Conservation (phyloP, 1,139 yeast species). For the Saccharomycopsis crataegensis region DNA sequence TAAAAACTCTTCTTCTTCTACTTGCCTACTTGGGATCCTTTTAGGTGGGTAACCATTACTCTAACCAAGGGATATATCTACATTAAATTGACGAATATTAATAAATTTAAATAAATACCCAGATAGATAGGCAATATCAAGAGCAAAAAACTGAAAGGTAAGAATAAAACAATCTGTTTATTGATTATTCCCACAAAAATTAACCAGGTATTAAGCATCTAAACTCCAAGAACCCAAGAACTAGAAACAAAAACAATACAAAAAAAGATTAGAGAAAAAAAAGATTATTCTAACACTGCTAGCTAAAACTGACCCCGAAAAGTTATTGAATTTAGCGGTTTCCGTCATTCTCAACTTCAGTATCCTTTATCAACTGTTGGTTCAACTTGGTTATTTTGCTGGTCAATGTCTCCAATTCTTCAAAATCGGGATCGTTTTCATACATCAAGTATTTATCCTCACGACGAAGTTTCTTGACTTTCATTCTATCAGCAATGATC, state of each 20-base stretch:
- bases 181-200: too few relatives aligned
- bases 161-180: too few relatives aligned
- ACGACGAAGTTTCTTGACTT: slow-evolving; percentile 26
- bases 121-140: too few relatives aligned
- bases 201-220: neutral
- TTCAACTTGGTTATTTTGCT: neutral
- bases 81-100: too few relatives aligned
- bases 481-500: neutral
- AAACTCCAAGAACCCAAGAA: neutral
- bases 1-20: too few relatives aligned
- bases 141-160: too few relatives aligned
- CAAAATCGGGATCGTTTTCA: slow-evolving; percentile 5
- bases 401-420: slow-evolving; percentile 2
- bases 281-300: neutral
- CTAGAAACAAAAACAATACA: neutral
- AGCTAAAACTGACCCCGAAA: neutral
- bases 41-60: too few relatives aligned
- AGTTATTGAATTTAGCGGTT: too few relatives aligned
- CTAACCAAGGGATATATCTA: too few relatives aligned
- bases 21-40: too few relatives aligned
- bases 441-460: slow-evolving; percentile 1
- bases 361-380: neutral
- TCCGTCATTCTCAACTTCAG: neutral
- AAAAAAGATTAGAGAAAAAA: neutral
- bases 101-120: too few relatives aligned